Base-by-base conservation (phyloP, 148 eudicot species). In the Linanthus parryae region DNA sequence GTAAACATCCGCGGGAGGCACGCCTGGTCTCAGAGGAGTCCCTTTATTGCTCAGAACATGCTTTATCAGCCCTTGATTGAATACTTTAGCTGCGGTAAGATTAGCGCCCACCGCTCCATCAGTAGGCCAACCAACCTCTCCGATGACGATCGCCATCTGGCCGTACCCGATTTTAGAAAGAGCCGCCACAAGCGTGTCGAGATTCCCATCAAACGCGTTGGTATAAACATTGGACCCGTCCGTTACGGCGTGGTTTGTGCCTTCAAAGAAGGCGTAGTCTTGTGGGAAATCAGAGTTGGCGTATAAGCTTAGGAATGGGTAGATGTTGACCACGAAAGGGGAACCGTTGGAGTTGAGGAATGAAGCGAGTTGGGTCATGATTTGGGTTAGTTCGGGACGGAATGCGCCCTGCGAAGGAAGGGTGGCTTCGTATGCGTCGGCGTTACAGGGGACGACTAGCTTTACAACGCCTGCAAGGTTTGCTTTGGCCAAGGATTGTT, bases 121-220 rank as follows among this genome's bases (percentile, higher is more conserved):
- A 0, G 88, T 75, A 2, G 96, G 96, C 96, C 96, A 87, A 53
- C 96, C 96, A 22, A 87, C 76, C 69, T 87, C 96, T 24, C 96
- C 92, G 37, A 87, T 60, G 10, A 83, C 72, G 27, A 87, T 83
- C 5, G 92, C 88, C 83, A 83, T 78, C 64, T 78, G 85, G 36
- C 75, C 75, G 60, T 60, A 87, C 28, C 96, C 85, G 28, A 83
- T 48, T 72, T 69, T 87, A 44, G 20, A 48, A 4, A 87, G 92
- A 13, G 96, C 92, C 3, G 85, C 61, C 43, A 83, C 81, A 36
- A 87, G 63, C n/a, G 96, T 83, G 63, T 87, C 96, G 3, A 50
- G 72, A 47, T 87, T 87, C 25, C 96, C 96, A 69, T 87, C 96
- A 72, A 87, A 83, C 11, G 96, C 96, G 28, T 87, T 87, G 65